Percentiles rank a stretch among this genome's conserved stretches.
Evolutionary conservation across 345 rosid genomes (phyloP).

Genomic region (Heritiera fomes): DNA sequence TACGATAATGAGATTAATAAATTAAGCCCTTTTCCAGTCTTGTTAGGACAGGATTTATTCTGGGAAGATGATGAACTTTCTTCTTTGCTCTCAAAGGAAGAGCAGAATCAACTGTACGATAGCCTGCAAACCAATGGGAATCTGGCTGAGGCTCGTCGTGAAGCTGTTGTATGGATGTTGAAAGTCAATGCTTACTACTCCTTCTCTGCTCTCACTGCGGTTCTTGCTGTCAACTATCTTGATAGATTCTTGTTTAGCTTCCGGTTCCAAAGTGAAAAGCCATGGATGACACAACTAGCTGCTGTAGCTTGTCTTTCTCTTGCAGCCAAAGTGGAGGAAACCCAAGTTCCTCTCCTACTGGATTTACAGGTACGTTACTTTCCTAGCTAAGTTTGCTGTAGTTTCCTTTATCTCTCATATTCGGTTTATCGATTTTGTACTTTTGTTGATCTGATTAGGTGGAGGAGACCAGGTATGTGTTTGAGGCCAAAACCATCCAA

Average conservation of each 20-base stretch:
- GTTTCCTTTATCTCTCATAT: not conserved
- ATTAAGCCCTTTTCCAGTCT: constrained; percentile 17
- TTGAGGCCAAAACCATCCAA: constrained; percentile 63
- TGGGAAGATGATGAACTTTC: constrained; percentile 65
- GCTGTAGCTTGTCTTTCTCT: constrained; percentile 79
- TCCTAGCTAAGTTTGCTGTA: not conserved
- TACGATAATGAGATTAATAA: not conserved
- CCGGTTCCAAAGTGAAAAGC: constrained; percentile 45
- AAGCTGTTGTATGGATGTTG: constrained; percentile 55
- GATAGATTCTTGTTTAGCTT: constrained; percentile 57
- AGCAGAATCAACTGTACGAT: constrained; percentile 32
- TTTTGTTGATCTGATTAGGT: constrained; percentile 40
- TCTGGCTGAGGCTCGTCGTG: constrained; percentile 40
- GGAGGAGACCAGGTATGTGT: constrained; percentile 54
- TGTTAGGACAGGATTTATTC: constrained; percentile 44
- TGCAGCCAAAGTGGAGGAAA: constrained; percentile 71
- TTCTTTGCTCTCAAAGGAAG: constrained; percentile 46
- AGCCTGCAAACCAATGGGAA: constrained; percentile 29
- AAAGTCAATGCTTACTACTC: constrained; percentile 50
- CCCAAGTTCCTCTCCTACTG: constrained; percentile 56
- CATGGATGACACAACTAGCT: constrained; percentile 66
- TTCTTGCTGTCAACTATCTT: constrained; percentile 66
- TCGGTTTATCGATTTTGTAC: constrained; percentile 14
- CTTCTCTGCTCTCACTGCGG: constrained; percentile 57
- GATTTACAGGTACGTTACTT: constrained; percentile 57